Percentiles rank a stretch among this genome's conserved stretches.
Conservation (phyloP, 345 rosid genomes). For the Camelina hispida region DNA sequence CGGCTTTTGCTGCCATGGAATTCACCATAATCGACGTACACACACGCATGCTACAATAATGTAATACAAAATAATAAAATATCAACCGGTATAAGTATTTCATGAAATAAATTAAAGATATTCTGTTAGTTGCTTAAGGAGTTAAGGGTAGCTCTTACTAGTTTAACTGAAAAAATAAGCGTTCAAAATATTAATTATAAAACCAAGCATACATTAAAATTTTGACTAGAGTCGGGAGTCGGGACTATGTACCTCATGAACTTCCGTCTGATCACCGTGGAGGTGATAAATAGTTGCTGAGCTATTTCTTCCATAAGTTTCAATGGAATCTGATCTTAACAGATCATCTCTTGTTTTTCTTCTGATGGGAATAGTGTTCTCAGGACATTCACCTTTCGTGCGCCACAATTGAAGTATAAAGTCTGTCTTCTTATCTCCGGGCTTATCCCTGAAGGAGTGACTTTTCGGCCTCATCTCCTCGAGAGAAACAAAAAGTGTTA, state of each 20-base stretch:
- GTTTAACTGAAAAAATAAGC: neutral
- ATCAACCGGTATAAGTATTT: neutral
- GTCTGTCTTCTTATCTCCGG: conserved; percentile 10
- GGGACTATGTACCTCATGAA: conserved; percentile 39
- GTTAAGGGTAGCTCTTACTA: neutral
- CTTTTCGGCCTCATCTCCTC: conserved; percentile 24
- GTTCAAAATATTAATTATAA: neutral
- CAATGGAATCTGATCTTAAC: conserved; percentile 31
- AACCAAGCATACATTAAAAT: neutral
- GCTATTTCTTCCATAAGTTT: conserved; percentile 53
- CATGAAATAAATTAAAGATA: neutral
- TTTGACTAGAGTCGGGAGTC: neutral
- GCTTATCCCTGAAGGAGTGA: neutral
- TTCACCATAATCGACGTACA: conserved; percentile 9
- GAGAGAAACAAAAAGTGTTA: neutral
- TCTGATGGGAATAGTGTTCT: conserved; percentile 57
- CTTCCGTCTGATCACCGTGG: neutral
- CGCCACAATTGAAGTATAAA: conserved; percentile 56
- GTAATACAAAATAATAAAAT: neutral
- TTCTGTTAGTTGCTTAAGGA: neutral
- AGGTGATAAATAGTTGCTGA: conserved; percentile 1
- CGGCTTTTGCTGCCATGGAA: conserved; percentile 37
- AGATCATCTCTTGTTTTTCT: conserved; percentile 34
- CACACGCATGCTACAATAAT: conserved; percentile 21
- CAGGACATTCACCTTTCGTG: conserved; percentile 55